These are phyloP conservation scores for Heterobasidion parviporum DNA, from an alignment of 1,284 basidiomycete genomes.

Conservation along the genomic window DNA sequence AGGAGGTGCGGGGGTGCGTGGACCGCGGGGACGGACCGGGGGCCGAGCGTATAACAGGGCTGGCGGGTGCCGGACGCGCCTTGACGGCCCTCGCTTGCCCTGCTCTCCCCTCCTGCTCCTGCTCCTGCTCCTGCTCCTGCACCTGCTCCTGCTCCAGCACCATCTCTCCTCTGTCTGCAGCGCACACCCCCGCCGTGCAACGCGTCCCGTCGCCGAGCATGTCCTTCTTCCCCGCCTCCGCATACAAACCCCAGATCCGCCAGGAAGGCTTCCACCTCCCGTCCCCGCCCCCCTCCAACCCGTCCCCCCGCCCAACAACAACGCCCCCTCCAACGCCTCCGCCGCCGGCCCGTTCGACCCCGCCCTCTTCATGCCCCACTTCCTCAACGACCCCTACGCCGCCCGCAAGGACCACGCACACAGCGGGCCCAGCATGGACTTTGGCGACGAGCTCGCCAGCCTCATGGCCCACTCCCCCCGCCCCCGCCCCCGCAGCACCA, in stretches of 20 bases:
- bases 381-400: slow-evolving; percentile 36
- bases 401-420: slow-evolving; percentile 28
- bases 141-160: too few relatives aligned
- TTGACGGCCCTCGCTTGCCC: too few relatives aligned
- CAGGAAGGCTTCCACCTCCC: slow-evolving; percentile 63
- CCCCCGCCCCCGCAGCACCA: slow-evolving; percentile 23
- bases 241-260: slow-evolving; percentile 33
- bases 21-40: too few relatives aligned
- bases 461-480: slow-evolving; percentile 39
- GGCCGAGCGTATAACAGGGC: too few relatives aligned
- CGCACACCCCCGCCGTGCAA: background rate
- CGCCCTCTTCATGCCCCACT: slow-evolving; percentile 35
- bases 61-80: too few relatives aligned
- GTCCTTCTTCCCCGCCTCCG: slow-evolving; percentile 19
- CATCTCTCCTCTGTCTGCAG: too few relatives aligned
- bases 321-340: too few relatives aligned
- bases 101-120: too few relatives aligned
- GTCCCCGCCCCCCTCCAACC: slow-evolving; percentile 33
- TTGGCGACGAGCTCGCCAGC: slow-evolving; percentile 53
- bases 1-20: too few relatives aligned
- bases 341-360: slow-evolving; percentile 19
- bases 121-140: too few relatives aligned
- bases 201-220: slow-evolving; percentile 2
- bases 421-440: slow-evolving; percentile 36
- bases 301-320: slow-evolving; percentile 17